Conservation (phyloP, 2,329 filamentous ascomycete species). For the Metarhizium anisopliae region DNA sequence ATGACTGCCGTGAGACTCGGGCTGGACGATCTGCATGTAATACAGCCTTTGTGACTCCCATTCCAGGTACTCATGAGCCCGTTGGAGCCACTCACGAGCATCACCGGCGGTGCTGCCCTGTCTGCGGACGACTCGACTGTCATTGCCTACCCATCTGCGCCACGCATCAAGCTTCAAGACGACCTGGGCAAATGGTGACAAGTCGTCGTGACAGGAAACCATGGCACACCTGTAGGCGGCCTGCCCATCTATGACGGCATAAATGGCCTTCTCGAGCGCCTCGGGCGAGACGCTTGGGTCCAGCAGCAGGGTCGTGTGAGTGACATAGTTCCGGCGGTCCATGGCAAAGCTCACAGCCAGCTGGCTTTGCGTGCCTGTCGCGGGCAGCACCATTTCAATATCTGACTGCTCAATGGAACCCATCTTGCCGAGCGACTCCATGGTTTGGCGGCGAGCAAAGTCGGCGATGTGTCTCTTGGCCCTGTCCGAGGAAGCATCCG, state of each 20-base stretch:
- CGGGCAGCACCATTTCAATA: constrained; percentile 21
- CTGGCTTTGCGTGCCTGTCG: constrained; percentile 25
- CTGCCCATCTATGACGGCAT: constrained; percentile 16
- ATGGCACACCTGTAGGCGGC: constrained; percentile 24
- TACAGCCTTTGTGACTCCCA: constrained; percentile 10
- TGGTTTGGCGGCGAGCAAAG: constrained; percentile 12
- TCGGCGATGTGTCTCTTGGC: constrained; percentile 4
- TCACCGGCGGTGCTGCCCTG: constrained; percentile 9
- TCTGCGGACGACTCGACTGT: background rate
- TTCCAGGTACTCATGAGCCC: constrained; percentile 13
- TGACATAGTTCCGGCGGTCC: constrained; percentile 11
- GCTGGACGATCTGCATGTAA: constrained; percentile 3
- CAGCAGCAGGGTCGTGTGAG: constrained; percentile 7
- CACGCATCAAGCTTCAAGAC: constrained; percentile 13
- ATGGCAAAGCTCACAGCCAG: constrained; percentile 23
- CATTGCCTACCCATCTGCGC: background rate
- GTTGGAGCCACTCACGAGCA: constrained; percentile 7
- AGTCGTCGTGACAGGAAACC: constrained; percentile 20
- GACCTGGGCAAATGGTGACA: constrained; percentile 26
- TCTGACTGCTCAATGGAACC: constrained; percentile 3
- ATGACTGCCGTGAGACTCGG: background rate
- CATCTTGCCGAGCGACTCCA: constrained; percentile 10
- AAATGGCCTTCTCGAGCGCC: constrained; percentile 16
- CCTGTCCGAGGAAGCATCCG: background rate
- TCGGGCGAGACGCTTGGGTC: constrained; percentile 13